phyloP scores from a whole-genome alignment of 2,329 filamentous ascomycete species.

The Sclerotinia glacialis region DNA sequence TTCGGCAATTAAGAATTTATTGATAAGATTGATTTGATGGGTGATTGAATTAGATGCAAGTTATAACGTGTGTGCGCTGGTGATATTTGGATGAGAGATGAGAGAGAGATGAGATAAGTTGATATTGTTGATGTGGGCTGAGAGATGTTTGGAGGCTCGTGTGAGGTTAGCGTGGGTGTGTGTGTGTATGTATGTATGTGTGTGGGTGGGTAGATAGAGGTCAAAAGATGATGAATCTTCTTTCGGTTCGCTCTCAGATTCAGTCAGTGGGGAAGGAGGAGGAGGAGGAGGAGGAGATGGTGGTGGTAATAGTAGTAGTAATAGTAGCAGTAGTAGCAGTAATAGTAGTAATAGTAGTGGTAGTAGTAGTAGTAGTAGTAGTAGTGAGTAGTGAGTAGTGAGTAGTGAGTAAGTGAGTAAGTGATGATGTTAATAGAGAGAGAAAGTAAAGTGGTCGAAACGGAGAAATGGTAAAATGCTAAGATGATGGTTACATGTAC shows the following conservation, averaged over 20 bases:
- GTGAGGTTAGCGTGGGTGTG: no score
- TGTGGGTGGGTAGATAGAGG: background rate
- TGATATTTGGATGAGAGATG: constrained; percentile 3
- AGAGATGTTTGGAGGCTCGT: background rate
- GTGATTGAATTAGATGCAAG: background rate
- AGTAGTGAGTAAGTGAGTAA: no score
- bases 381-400: no score
- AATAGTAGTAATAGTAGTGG: background rate
- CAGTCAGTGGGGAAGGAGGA: background rate
- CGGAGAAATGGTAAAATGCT: background rate
- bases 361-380: no score
- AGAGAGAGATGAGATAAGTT: background rate
- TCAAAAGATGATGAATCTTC: background rate
- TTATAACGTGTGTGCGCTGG: background rate
- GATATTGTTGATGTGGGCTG: constrained; percentile 1
- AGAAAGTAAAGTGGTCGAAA: background rate
- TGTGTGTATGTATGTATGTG: no score
- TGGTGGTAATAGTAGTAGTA: background rate
- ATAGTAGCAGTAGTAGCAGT: background rate
- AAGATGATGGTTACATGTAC: background rate
- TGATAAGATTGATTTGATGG: background rate
- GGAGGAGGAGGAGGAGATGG: no score
- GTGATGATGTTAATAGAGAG: no score
- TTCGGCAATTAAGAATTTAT: background rate
- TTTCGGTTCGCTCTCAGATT: background rate